Evolutionary conservation across 495 filamentous ascomycete species (phyloP), one percentile per base, ranked within the genome.

Genomic region (Podospora pseudocomata): DNA sequence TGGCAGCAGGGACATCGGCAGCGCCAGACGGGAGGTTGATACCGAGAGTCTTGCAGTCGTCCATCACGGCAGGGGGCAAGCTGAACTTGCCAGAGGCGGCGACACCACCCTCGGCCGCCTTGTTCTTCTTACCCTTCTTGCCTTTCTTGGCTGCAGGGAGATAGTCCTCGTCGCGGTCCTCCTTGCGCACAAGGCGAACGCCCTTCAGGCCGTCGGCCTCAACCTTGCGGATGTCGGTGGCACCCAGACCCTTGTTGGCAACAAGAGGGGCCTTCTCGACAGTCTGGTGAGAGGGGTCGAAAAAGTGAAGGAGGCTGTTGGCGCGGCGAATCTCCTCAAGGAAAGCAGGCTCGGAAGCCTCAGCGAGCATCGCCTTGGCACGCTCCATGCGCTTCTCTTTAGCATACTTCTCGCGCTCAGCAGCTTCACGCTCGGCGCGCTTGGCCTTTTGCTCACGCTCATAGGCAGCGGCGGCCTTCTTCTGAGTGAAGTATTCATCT

Each of bases 261-360:
- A 91, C 86, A 73, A 92, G 89, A 19, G 84, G 80, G 23, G 85
- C 80, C 72, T 87, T 85, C 74, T 91, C 88, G 71, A 84, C 81
- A 60, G 87, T 88, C 39, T 62, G 62, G 63, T 75, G 74, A 3
- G 90, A 85, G 2, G 95, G 93, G 77, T 98, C 93, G 73, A 98
- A 93, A 86, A 92, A 94, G 63, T 89, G 88, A 67, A 97, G 90
- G 11, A 99, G 84, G 74, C 87, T 89, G 79, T 94, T 89, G 49
- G 92, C 92, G 63, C 90, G 89, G 59, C 92, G 84, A 74, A 99
- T 96, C 82, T 98, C 92, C 67, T 96, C 92, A 59, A 90, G 82
- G 81, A 92, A 99, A 56, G 95, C 95, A 0, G 87, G 93, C 70
- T 88, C 85, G 65, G 91, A 94, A 67, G 96, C 95, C 80, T 97